Base-by-base conservation (phyloP, 1,284 basidiomycete genomes). In the Moesziomyces sp. region DNA sequence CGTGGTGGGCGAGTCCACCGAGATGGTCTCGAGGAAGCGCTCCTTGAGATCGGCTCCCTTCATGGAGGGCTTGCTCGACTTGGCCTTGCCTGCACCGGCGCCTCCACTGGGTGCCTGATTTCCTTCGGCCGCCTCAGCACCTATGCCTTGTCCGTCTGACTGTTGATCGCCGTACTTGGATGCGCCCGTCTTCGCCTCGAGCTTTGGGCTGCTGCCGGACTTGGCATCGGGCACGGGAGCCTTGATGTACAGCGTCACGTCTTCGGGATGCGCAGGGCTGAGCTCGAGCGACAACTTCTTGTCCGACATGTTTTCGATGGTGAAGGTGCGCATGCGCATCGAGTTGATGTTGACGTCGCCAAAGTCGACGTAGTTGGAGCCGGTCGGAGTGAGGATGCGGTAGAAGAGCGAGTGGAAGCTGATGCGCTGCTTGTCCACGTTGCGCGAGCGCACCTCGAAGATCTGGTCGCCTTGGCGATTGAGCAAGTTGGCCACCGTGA, bases 401-500 rank as follows among this genome's bases (percentile, higher is more conserved):
- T 87, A 87, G 45, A 87, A 84, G 61, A 87, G 85, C 26, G 86
- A 87, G 68, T 87, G 87, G 52, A 87, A 85, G 30, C 86, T 86
- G 61, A 87, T 84, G 45, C 87, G 85, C 77, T 87, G 85, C 51
- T 86, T 80, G 70, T 87, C 87, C 51, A 87, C 85, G 60, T 87
- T 87, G 56, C 82, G 82, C 30, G 86, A 85, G 23, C 85, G 82
- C 47, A 87, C 85, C 58, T 87, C 85, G 53, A 87, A 81, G 47
- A 87, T 82, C 78, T 87, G 86, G 52, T 84, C 83, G 42, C 84
- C 81, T 60, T 85, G 82, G 57, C 82, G 59, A 56, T 80, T 83
- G 35, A 82, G 73, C 60, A 82, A 54, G 58, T 83, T 82, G 49
- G 79, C 83, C 3, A 87, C 86, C 23, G 86, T 86, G 55, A 87